Conservation (phyloP, 192 early-diverging fungal genomes). For the Globomyces pollinis-pini region DNA sequence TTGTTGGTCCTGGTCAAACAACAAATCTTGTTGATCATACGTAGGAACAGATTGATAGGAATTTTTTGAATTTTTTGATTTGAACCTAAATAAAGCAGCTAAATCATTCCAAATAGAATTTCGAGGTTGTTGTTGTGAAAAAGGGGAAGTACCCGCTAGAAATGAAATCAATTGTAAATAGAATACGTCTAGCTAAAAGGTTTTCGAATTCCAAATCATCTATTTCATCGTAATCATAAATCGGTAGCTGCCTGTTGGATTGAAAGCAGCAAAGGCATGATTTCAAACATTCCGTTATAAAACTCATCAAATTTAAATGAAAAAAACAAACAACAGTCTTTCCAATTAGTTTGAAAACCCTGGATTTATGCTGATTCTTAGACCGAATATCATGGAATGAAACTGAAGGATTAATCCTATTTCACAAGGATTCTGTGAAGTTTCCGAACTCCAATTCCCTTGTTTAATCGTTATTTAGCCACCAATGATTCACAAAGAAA, state of each 20-base stretch:
- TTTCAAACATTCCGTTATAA: too few species aligned
- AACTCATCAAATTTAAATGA: too few species aligned
- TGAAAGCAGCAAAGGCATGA: slow-evolving; percentile 5
- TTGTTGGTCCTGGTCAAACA: neutral
- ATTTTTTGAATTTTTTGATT: neutral
- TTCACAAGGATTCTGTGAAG: too few species aligned
- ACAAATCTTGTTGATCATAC: neutral
- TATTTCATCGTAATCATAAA: slow-evolving; percentile 17
- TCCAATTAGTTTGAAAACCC: too few species aligned
- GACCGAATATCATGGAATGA: too few species aligned
- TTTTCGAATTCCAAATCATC: slow-evolving; percentile 21
- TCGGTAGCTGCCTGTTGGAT: neutral
- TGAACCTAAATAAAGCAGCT: slow-evolving; percentile 5
- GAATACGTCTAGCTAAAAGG: neutral
- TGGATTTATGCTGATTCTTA: too few species aligned
- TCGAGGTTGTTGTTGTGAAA: neutral
- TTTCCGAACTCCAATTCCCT: too few species aligned
- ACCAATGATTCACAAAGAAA: too few species aligned
- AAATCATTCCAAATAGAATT: slow-evolving; percentile 6
- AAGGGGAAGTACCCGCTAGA: neutral
- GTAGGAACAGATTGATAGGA: slow-evolving; percentile 7
- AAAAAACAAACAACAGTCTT: too few species aligned
- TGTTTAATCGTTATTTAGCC: too few species aligned
- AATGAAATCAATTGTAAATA: neutral
- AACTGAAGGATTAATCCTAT: too few species aligned